Percentiles rank a stretch among this genome's conserved stretches.
Evolutionary conservation across 805 yeast genomes (phyloP).

Genomic region (Ogataea ganodermae): DNA sequence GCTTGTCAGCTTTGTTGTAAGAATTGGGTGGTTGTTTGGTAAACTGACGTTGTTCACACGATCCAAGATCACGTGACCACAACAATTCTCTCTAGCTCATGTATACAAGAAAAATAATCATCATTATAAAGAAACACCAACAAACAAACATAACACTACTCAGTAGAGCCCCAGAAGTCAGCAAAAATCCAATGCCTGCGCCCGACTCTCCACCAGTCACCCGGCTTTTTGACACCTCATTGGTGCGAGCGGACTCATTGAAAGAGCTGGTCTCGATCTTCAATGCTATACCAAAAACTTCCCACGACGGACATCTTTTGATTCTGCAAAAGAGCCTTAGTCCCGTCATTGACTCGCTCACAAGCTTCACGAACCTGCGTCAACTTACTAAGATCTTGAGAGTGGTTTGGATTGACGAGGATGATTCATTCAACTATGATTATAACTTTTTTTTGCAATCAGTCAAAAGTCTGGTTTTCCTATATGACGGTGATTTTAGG

Average conservation of each 20-base stretch:
- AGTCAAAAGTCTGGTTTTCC: slow-evolving; percentile 26
- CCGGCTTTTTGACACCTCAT: slow-evolving; percentile 16
- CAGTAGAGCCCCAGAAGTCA: too few relatives aligned
- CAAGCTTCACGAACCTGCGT: slow-evolving; percentile 31
- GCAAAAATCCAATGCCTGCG: neutral
- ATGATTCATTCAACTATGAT: slow-evolving; percentile 14
- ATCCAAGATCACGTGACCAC: too few relatives aligned
- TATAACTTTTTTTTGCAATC: slow-evolving; percentile 21
- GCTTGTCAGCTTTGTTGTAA: too few relatives aligned
- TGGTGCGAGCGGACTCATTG: slow-evolving; percentile 13
- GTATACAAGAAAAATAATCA: too few relatives aligned
- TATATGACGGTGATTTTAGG: slow-evolving; percentile 21
- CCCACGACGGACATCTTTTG: slow-evolving; percentile 19
- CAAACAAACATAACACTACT: too few relatives aligned
- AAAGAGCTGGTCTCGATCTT: slow-evolving; percentile 22
- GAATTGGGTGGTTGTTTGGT: too few relatives aligned
- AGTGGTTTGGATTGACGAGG: slow-evolving; percentile 34
- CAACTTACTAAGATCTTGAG: slow-evolving; percentile 27
- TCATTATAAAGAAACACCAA: too few relatives aligned
- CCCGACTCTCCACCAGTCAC: neutral
- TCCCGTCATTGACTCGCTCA: slow-evolving; percentile 28
- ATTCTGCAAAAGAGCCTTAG: slow-evolving; percentile 30
- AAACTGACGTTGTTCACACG: too few relatives aligned
- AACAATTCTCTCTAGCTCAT: too few relatives aligned
- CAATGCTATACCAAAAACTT: neutral